phyloP scores from a whole-genome alignment of 78 protist species.

The Creolimax fragrantissima region DNA sequence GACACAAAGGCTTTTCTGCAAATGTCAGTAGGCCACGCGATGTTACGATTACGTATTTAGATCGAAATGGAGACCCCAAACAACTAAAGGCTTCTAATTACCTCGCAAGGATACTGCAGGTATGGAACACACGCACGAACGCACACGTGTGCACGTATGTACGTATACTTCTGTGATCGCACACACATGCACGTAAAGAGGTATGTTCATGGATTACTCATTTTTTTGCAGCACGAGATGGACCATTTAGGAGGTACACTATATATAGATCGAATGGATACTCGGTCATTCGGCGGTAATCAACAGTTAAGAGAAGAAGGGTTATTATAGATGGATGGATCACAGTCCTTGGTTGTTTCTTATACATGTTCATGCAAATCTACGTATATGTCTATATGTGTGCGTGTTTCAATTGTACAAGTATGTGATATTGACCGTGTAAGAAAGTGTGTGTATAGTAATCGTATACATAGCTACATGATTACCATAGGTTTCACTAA shows the following conservation, averaged over 20 bases:
- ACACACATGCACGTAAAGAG: not conserved
- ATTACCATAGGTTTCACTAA: too few species aligned
- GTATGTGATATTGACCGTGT: not conserved
- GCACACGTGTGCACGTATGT: not conserved
- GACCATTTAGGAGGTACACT: not conserved
- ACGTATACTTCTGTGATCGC: not conserved
- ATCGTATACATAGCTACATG: not conserved
- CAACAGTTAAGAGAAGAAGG: not conserved
- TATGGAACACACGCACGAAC: not conserved
- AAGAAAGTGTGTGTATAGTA: not conserved
- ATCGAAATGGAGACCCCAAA: too few species aligned
- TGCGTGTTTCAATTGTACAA: not conserved
- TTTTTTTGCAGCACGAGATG: not conserved
- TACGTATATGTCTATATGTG: not conserved
- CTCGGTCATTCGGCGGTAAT: not conserved
- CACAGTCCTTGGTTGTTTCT: too few species aligned
- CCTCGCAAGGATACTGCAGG: too few species aligned
- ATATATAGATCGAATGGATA: not conserved
- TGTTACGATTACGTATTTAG: too few species aligned
- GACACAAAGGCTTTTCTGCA: too few species aligned
- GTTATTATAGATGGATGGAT: too few species aligned
- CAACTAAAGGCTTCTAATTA: too few species aligned
- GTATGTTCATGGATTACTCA: not conserved
- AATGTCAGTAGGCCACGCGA: too few species aligned
- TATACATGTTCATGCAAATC: not conserved